Conservation (phyloP, 805 yeast species). For the Kluyveromyces dobzhanskii region DNA sequence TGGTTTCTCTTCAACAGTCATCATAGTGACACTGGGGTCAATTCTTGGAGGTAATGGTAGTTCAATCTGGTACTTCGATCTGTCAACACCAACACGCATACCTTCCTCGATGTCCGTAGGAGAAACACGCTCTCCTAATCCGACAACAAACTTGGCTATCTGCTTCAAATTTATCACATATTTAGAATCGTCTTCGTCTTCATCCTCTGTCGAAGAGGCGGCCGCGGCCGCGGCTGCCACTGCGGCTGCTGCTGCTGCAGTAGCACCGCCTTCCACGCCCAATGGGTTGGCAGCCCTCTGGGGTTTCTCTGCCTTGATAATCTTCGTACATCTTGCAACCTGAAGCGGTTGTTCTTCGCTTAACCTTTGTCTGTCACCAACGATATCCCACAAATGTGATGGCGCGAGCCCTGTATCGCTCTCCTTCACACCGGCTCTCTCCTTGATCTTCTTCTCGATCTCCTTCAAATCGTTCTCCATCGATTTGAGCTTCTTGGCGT, state of each 20-base stretch:
- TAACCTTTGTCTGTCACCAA: slow-evolving; percentile 92
- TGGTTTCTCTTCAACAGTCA: slow-evolving; percentile 99
- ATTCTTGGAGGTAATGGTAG: slow-evolving; percentile 95
- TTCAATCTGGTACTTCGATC: slow-evolving; percentile 94
- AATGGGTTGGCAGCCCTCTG: slow-evolving; percentile 24
- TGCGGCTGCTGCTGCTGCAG: slow-evolving; percentile 16
- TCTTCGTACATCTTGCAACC: slow-evolving; percentile 97
- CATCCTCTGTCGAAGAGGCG: slow-evolving; percentile 25
- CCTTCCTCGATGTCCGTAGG: slow-evolving; percentile 99
- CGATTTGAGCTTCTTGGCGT: slow-evolving; percentile 68
- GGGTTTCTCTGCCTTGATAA: slow-evolving; percentile 56
- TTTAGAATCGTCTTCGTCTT: slow-evolving; percentile 78
- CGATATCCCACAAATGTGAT: slow-evolving; percentile 94
- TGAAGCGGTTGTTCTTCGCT: slow-evolving; percentile 92
- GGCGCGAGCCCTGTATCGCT: slow-evolving; percentile 97
- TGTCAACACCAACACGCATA: slow-evolving; percentile 98
- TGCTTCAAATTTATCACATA: slow-evolving; percentile 96
- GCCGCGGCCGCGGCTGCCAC: slow-evolving; percentile 1
- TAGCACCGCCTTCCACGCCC: slow-evolving; percentile 6
- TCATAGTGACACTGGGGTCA: slow-evolving; percentile 98
- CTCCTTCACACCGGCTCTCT: slow-evolving; percentile 89
- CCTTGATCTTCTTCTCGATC: slow-evolving; percentile 82
- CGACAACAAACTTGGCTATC: slow-evolving; percentile 96
- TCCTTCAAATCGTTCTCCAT: slow-evolving; percentile 82
- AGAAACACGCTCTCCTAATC: slow-evolving; percentile 90